These are phyloP conservation scores for Macroventuria anomochaeta DNA, from an alignment of 2,329 filamentous ascomycete species.

Conservation along the genomic window DNA sequence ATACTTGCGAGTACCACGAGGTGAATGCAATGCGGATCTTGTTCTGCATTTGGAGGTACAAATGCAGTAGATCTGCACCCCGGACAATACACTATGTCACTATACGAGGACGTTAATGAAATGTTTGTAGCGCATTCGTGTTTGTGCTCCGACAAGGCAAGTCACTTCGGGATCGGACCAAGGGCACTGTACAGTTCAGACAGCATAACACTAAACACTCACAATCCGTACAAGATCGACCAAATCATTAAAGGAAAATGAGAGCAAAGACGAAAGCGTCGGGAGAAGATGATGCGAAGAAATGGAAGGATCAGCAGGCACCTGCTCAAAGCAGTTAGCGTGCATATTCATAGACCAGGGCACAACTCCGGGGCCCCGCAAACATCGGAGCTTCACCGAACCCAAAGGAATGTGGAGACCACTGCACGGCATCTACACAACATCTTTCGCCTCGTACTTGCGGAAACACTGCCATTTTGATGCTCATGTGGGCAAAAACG, in stretches of 20 bases:
- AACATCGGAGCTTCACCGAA: slow-evolving; percentile 14
- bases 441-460: neutral
- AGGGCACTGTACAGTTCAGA: no score
- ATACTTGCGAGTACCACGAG: neutral
- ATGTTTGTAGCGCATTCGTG: neutral
- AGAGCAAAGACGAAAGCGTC: neutral
- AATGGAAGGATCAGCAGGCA: neutral
- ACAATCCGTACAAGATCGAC: no score
- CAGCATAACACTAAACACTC: no score
- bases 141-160: neutral
- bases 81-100: neutral
- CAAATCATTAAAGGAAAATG: no score
- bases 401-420: neutral
- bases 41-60: neutral
- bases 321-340: slow-evolving; percentile 10
- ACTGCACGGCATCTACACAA: neutral
- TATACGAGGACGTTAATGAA: neutral
- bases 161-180: neutral
- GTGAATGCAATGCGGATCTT: neutral
- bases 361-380: slow-evolving; percentile 14
- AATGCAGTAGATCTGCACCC: neutral
- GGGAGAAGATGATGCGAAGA: neutral
- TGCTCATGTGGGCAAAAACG: neutral
- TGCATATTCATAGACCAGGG: neutral
- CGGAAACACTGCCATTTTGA: neutral